Evolutionary conservation across 2,329 filamentous ascomycete species (phyloP).

Genomic region (Alternaria ethzedia): DNA sequence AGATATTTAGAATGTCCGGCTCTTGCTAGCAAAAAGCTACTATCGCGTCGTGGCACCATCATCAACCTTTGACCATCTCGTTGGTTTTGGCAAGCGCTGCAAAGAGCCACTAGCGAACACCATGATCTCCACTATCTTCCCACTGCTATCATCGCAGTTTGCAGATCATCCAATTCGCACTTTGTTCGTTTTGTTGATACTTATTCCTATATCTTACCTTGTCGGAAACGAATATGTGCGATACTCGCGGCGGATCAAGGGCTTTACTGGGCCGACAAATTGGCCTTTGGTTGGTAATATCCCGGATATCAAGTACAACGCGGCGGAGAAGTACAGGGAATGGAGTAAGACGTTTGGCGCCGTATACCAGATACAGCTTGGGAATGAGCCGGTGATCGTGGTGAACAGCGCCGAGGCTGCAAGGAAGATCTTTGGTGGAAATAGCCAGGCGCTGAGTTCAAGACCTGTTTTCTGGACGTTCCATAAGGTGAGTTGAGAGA

Average conservation of each 20-base stretch:
- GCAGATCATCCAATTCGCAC: slow-evolving; percentile 34
- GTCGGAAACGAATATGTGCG: slow-evolving; percentile 48
- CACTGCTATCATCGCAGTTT: slow-evolving; percentile 30
- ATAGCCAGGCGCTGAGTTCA: slow-evolving; percentile 51
- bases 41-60: neutral
- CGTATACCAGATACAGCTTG: slow-evolving; percentile 56
- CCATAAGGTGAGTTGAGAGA: slow-evolving; percentile 46
- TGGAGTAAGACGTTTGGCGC: slow-evolving; percentile 52
- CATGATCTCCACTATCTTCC: slow-evolving; percentile 41
- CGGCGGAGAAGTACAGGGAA: slow-evolving; percentile 52
- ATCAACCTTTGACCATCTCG: neutral
- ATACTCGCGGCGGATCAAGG: slow-evolving; percentile 44
- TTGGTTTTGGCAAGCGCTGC: neutral
- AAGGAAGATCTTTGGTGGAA: slow-evolving; percentile 50
- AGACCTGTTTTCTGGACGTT: slow-evolving; percentile 56
- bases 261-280: slow-evolving; percentile 48
- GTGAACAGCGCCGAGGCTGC: slow-evolving; percentile 53
- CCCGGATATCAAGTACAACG: slow-evolving; percentile 51
- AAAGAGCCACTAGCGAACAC: neutral
- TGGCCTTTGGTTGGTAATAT: slow-evolving; percentile 53
- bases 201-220: slow-evolving; percentile 45
- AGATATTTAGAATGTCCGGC: neutral
- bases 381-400: slow-evolving; percentile 53
- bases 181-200: slow-evolving; percentile 26
- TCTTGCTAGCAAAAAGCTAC: neutral